phyloP scores from a whole-genome alignment of 2,329 filamentous ascomycete genomes.

The Pseudogymnoascus sp. region DNA sequence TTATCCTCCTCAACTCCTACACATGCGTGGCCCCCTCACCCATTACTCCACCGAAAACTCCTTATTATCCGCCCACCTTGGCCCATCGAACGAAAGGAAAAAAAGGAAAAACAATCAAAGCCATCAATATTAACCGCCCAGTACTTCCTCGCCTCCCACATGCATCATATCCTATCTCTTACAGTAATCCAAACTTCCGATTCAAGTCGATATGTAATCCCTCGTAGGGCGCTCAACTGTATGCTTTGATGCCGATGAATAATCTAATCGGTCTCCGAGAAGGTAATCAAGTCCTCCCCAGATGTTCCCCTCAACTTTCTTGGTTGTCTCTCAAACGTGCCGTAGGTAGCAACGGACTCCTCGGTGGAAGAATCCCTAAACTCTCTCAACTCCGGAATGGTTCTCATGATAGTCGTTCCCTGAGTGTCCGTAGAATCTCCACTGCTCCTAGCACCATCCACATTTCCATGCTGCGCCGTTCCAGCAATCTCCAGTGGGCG shows the following conservation, averaged over 20 bases:
- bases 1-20: not conserved
- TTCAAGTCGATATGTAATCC: conserved; percentile 3
- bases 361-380: not conserved
- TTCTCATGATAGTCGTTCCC: not conserved
- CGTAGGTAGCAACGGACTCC: not conserved
- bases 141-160: not conserved
- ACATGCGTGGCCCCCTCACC: not conserved
- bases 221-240: not conserved
- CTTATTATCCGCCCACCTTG: not conserved
- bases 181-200: conserved; percentile 5
- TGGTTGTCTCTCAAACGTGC: not conserved
- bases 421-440: not conserved
- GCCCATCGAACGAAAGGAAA: not conserved
- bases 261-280: not conserved
- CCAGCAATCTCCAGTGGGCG: not conserved
- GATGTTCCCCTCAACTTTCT: not conserved
- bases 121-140: not conserved
- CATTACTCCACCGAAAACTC: not conserved
- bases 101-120: not conserved
- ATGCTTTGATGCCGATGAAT: not conserved
- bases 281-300: not conserved
- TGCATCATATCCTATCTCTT: not conserved
- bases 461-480: not conserved
- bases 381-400: not conserved
- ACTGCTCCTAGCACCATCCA: not conserved